Evolutionary conservation across 2,329 filamentous ascomycete species (phyloP).

Genomic region (Alternaria triticimaculans): DNA sequence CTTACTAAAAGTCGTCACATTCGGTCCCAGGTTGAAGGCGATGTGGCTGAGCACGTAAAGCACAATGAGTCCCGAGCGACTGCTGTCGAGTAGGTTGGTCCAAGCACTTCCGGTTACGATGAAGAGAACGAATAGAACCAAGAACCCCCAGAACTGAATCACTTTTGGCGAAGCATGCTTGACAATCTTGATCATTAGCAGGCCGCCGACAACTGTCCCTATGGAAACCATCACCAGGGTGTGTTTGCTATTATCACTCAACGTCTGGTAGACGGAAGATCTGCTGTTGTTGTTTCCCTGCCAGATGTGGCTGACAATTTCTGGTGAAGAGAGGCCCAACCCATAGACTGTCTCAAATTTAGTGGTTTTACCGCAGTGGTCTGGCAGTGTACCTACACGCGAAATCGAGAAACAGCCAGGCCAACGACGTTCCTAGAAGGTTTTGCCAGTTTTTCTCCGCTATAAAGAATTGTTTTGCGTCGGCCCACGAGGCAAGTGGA

Average conservation of each 20-base stretch:
- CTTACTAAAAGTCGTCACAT: conserved; percentile 43
- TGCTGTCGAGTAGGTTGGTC: conserved; percentile 34
- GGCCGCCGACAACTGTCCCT: conserved; percentile 39
- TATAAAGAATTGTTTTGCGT: conserved; percentile 45
- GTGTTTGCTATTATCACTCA: conserved; percentile 40
- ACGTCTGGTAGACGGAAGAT: conserved; percentile 28
- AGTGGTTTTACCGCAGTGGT: not conserved
- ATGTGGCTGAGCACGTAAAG: conserved; percentile 45
- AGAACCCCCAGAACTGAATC: conserved; percentile 44
- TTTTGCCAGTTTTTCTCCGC: conserved; percentile 47
- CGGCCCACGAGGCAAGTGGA: conserved; percentile 40
- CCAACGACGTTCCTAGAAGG: conserved; percentile 45
- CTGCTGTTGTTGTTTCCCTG: conserved; percentile 13
- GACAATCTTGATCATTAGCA: conserved; percentile 44
- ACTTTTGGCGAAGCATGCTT: conserved; percentile 43
- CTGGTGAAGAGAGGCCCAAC: conserved; percentile 44
- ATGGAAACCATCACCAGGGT: conserved; percentile 45
- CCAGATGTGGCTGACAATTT: conserved; percentile 47
- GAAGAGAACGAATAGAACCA: conserved; percentile 40
- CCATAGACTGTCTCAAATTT: conserved; percentile 34
- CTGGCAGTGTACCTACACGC: conserved; percentile 27
- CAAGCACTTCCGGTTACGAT: conserved; percentile 43
- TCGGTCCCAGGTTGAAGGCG: conserved; percentile 46
- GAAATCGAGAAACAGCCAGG: conserved; percentile 47
- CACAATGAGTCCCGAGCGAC: conserved; percentile 35